These are phyloP conservation scores for Debaryomyces prosopidis DNA, from an alignment of 805 yeast species.

Conservation along the genomic window DNA sequence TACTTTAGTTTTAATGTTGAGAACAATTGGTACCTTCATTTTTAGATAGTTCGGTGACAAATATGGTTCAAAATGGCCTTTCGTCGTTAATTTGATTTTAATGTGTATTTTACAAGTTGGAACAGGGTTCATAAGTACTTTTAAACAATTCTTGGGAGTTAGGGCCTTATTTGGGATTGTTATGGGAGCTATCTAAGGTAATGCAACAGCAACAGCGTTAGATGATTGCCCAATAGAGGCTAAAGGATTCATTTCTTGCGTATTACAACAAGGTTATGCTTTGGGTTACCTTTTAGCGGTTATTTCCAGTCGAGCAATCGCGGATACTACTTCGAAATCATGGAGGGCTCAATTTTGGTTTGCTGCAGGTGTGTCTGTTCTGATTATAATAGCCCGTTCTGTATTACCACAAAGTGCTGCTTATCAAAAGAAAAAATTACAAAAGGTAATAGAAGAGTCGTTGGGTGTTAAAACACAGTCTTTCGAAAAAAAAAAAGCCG, in stretches of 20 bases:
- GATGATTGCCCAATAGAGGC: slow-evolving; percentile 56
- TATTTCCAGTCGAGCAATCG: slow-evolving; percentile 63
- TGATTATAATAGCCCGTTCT: slow-evolving; percentile 33
- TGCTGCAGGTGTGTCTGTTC: slow-evolving; percentile 55
- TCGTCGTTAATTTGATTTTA: slow-evolving; percentile 44
- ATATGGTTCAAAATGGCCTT: slow-evolving; percentile 63
- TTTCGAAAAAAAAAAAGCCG: slow-evolving; percentile 25
- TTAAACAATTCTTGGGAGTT: slow-evolving; percentile 58
- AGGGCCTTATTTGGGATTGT: slow-evolving; percentile 61
- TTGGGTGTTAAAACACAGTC: slow-evolving; percentile 3
- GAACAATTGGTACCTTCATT: slow-evolving; percentile 65
- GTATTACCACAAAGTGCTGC: slow-evolving; percentile 49
- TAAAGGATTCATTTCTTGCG: slow-evolving; percentile 61
- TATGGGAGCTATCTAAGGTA: slow-evolving; percentile 59
- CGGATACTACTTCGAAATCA: slow-evolving; percentile 45
- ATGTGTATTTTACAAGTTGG: slow-evolving; percentile 60
- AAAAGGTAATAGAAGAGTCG: slow-evolving; percentile 7
- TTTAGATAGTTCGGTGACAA: slow-evolving; percentile 62
- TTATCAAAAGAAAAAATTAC: slow-evolving; percentile 40
- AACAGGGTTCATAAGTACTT: slow-evolving; percentile 60
- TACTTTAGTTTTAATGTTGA: slow-evolving; percentile 65
- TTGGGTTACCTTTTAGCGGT: slow-evolving; percentile 68
- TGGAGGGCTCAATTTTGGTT: slow-evolving; percentile 75
- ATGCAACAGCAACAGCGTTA: slow-evolving; percentile 53
- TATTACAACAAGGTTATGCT: slow-evolving; percentile 81